Conservation (phyloP, 1,139 yeast genomes). For the Yamadazyma dendronema region DNA sequence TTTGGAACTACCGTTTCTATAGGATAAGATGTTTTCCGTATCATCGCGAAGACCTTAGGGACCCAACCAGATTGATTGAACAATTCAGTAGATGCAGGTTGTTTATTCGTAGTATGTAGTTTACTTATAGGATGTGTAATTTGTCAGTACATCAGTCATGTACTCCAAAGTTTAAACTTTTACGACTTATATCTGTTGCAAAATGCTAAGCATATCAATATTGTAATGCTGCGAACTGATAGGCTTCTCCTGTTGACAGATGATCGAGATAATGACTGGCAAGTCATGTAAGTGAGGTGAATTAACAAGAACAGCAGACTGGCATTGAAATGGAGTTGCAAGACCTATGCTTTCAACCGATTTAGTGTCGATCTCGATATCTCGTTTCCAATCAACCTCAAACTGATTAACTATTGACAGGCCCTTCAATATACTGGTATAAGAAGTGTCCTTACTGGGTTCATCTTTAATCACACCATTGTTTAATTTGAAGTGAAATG, state of each 20-base stretch:
- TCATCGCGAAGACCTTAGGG: not conserved
- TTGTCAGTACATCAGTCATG: too few relatives aligned
- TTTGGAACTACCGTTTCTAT: not conserved
- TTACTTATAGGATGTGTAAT: too few relatives aligned
- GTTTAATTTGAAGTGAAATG: conserved; percentile 15
- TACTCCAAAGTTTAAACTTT: too few relatives aligned
- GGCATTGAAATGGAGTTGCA: conserved; percentile 15
- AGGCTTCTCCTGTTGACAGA: conserved; percentile 15
- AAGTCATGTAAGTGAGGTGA: conserved; percentile 4
- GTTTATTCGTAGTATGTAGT: too few relatives aligned
- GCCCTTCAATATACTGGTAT: too few relatives aligned
- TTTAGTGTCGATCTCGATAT: not conserved
- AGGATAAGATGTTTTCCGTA: not conserved
- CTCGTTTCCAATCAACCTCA: not conserved
- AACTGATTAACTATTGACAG: too few relatives aligned
- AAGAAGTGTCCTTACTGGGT: not conserved
- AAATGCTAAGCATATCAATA: not conserved
- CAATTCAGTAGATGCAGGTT: too few relatives aligned
- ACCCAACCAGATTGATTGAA: too few relatives aligned
- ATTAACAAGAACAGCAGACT: conserved; percentile 15
- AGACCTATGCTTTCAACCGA: too few relatives aligned
- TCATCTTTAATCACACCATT: not conserved
- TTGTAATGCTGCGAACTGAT: not conserved
- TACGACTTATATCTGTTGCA: too few relatives aligned
- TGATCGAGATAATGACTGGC: conserved; percentile 28